Base-by-base conservation (phyloP, 208 protist genomes). In the Crithidia bombi region DNA sequence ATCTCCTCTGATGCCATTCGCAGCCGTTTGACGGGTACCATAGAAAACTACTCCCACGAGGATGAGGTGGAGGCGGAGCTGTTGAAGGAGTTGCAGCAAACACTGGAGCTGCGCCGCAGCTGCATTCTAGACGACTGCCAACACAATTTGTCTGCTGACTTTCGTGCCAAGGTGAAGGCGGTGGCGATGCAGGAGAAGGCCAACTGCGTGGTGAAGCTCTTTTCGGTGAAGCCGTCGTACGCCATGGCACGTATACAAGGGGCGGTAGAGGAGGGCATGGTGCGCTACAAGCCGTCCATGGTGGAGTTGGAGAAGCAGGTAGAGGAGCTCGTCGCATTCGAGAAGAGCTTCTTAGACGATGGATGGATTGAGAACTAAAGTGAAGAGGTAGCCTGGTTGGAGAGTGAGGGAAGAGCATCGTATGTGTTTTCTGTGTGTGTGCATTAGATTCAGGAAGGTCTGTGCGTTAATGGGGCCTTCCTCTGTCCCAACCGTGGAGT, bases 111-210 rank as follows among this genome's bases (percentile, higher is more conserved):
- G 36, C 73, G 82, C 5, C 78, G 74, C 46, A 91, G 80, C 69
- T 85, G 86, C 69, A 80, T 93, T 41, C 44, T 95, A 10, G 90
- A 93, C 50, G 86, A 88, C 63, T 85, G 77, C 62, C 64, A 74
- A 43, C 76, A 91, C 81, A 89, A 83, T 49, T 55, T 93, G 43
- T 70, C 70, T 10, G 39, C 71, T 5, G 41, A 54, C 7, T 93
- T 92, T 46, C 83, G 90, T 5, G 64, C 58, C 5, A 81, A 79
- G 38, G 58, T 95, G 39, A 71, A 86, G 32, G 54, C 63, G 1
- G 25, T 81, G 17, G 68, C 73, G 19, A 57, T 72, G 49, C 57
- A 72, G 15, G 68, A 66, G 5, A 36, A 78, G 55, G 89, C 74
- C 44, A 92, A 89, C 67, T 75, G 68, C 3, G 57, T 89, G 21